Percentiles rank a stretch among this genome's conserved stretches.
phyloP scores from a whole-genome alignment of 2,329 filamentous ascomycete species.

The Talaromyces sp. region DNA sequence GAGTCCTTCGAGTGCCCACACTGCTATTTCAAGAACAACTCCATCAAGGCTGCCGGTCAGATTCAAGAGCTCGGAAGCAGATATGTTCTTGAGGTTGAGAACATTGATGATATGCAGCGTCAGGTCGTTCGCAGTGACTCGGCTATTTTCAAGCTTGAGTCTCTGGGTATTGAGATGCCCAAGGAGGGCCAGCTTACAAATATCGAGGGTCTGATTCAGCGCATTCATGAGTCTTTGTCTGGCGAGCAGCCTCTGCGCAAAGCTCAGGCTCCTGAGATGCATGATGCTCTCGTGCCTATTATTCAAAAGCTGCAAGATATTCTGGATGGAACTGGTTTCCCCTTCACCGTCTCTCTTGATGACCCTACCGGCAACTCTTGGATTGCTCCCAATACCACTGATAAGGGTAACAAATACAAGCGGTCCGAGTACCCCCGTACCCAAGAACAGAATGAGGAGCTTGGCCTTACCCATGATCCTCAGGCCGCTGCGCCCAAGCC shows the following conservation, averaged over 20 bases:
- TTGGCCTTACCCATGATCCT: slow-evolving; percentile 67
- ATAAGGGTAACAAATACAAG: slow-evolving; percentile 84
- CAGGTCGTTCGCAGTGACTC: slow-evolving; percentile 92
- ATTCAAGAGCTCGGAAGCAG: slow-evolving; percentile 87
- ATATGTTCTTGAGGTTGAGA: slow-evolving; percentile 79
- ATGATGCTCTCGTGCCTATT: slow-evolving; percentile 74
- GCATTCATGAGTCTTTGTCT: slow-evolving; percentile 78
- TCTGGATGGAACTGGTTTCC: slow-evolving; percentile 75
- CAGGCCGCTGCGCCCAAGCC: slow-evolving; percentile 38
- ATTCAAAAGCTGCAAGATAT: slow-evolving; percentile 75
- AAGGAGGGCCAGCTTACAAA: slow-evolving; percentile 91
- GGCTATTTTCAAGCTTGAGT: slow-evolving; percentile 82
- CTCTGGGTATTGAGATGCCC: slow-evolving; percentile 91
- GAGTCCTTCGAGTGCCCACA: slow-evolving; percentile 95
- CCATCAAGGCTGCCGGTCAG: slow-evolving; percentile 90
- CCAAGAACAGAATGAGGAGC: slow-evolving; percentile 79
- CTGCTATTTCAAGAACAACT: slow-evolving; percentile 87
- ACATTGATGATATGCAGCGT: slow-evolving; percentile 73
- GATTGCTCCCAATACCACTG: slow-evolving; percentile 79
- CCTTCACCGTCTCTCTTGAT: slow-evolving; percentile 85
- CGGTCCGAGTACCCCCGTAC: slow-evolving; percentile 83
- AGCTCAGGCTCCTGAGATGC: slow-evolving; percentile 74
- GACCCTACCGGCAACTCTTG: slow-evolving; percentile 96
- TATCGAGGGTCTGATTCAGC: slow-evolving; percentile 81
- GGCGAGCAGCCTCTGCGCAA: slow-evolving; percentile 82